Conservation (phyloP, 139 green algal genomes). For the Microglena sp. region DNA sequence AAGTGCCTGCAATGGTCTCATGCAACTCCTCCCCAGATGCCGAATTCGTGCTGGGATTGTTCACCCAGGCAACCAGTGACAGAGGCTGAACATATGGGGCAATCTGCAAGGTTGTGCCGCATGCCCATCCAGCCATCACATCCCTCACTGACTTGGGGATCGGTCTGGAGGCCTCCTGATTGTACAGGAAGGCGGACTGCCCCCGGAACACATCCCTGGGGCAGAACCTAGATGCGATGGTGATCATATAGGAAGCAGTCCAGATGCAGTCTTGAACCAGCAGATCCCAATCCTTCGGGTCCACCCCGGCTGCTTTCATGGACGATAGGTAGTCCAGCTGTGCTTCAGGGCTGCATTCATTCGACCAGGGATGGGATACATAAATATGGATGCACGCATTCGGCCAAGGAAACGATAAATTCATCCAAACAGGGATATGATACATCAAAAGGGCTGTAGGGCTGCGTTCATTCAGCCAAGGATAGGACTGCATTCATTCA, state of each 20-base stretch:
- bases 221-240: conserved; percentile 18
- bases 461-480: no score
- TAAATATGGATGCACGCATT: no score
- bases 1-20: neutral
- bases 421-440: no score
- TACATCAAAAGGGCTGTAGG: no score
- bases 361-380: neutral
- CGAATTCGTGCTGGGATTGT: neutral
- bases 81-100: conserved; percentile 29
- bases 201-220: conserved; percentile 30
- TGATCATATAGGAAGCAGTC: conserved; percentile 41
- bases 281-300: conserved; percentile 24
- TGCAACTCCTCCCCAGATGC: neutral
- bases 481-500: no score
- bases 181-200: conserved; percentile 35
- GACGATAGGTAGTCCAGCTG: conserved; percentile 55
- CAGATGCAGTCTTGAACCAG: conserved; percentile 10
- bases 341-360: conserved; percentile 21
- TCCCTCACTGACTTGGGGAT: conserved; percentile 3
- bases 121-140: conserved; percentile 25
- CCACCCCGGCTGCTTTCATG: conserved; percentile 21
- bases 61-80: conserved; percentile 15
- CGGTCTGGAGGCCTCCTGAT: neutral
- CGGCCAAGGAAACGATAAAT: no score
- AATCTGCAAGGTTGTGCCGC: conserved; percentile 14